A percentile compares a stretch with the other conserved stretches of the same genome.
Conservation (phyloP, 106 monocot genomes). For the Xerophyta viscosa region DNA sequence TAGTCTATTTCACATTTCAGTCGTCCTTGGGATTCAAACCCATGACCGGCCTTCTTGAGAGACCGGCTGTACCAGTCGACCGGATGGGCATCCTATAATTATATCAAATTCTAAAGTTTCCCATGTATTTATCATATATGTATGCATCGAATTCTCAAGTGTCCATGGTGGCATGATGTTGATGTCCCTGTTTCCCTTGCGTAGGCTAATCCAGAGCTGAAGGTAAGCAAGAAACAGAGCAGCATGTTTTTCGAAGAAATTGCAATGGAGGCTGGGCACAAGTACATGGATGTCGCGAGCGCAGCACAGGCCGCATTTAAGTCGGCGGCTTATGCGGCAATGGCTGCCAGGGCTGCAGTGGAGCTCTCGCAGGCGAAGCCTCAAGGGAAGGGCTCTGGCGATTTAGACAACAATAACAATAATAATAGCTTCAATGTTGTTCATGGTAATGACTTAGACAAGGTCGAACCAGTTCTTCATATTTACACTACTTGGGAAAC, state of each 20-base stretch:
- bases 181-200: too few species aligned
- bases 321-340: conserved; percentile 61
- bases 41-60: too few species aligned
- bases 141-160: too few species aligned
- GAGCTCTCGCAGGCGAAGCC: conserved; percentile 47
- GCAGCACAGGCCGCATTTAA: conserved; percentile 74
- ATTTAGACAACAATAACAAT: background rate
- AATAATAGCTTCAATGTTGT: background rate
- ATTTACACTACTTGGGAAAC: conserved; percentile 2
- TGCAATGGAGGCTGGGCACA: background rate
- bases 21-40: too few species aligned
- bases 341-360: conserved; percentile 53
- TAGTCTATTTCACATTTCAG: too few species aligned
- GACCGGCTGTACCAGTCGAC: too few species aligned
- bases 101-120: background rate
- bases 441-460: background rate
- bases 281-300: conserved; percentile 45
- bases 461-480: background rate
- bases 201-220: background rate
- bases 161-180: too few species aligned
- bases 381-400: conserved; percentile 8
- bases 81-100: background rate
- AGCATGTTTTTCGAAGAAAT: too few species aligned
- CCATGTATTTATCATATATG: too few species aligned
- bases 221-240: background rate